Evolutionary conservation across 2,329 filamentous ascomycete genomes (phyloP).

Genomic region (Aquanectria penicillioides): DNA sequence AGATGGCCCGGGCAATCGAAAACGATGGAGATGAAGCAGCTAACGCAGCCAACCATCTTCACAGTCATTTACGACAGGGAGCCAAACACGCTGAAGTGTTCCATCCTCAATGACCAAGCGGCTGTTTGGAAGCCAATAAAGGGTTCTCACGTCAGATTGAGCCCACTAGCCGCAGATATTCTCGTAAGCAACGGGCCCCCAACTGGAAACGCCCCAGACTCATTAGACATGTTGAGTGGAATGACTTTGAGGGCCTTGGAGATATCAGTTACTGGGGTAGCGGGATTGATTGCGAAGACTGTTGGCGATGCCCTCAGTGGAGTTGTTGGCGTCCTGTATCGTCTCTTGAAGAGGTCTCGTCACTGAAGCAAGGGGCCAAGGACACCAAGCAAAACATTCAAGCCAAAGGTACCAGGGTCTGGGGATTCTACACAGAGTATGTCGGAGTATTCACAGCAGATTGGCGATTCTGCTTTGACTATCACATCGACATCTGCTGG

Average conservation of each 20-base stretch:
- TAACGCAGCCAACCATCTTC: slow-evolving; percentile 76
- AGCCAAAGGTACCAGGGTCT: slow-evolving; percentile 2
- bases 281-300: slow-evolving; percentile 68
- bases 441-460: slow-evolving; percentile 11
- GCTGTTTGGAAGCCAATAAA: slow-evolving; percentile 76
- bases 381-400: neutral
- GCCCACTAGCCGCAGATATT: slow-evolving; percentile 72
- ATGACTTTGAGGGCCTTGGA: slow-evolving; percentile 79
- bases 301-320: slow-evolving; percentile 70
- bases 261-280: slow-evolving; percentile 76
- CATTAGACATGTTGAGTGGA: slow-evolving; percentile 76
- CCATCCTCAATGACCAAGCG: slow-evolving; percentile 69
- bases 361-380: slow-evolving; percentile 48
- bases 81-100: slow-evolving; percentile 70
- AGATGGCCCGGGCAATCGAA: slow-evolving; percentile 70
- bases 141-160: slow-evolving; percentile 67
- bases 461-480: slow-evolving; percentile 17
- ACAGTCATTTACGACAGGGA: slow-evolving; percentile 64
- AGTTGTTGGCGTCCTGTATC: slow-evolving; percentile 70
- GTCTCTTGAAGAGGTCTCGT: slow-evolving; percentile 66
- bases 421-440: neutral
- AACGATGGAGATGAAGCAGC: slow-evolving; percentile 73
- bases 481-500: slow-evolving; percentile 31
- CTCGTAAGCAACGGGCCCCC: slow-evolving; percentile 69
- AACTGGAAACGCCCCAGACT: slow-evolving; percentile 72